A percentile compares a stretch with the other conserved stretches of the same genome.
Conservation (phyloP, 2,329 filamentous ascomycete genomes). For the Aaosphaeria arxii region DNA sequence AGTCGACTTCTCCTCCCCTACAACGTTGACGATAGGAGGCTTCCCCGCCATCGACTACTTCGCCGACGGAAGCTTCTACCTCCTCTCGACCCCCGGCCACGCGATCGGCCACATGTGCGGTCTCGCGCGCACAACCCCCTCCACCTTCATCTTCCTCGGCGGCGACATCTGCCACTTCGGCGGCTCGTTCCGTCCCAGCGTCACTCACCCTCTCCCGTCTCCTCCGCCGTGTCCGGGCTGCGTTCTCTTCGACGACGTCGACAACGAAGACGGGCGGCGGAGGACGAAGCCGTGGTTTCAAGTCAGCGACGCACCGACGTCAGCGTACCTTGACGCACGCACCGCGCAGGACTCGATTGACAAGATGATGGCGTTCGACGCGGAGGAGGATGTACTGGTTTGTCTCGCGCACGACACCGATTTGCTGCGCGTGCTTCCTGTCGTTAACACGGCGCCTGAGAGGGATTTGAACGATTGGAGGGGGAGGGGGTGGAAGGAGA, state of each 20-base stretch:
- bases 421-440: constrained; percentile 5
- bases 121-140: not conserved
- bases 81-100: not conserved
- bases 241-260: constrained; percentile 4
- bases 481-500: constrained; percentile 7
- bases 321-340: constrained; percentile 4
- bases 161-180: not conserved
- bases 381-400: constrained; percentile 7
- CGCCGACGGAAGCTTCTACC: not conserved
- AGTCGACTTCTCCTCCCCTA: constrained; percentile 5
- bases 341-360: constrained; percentile 6
- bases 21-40: constrained; percentile 35
- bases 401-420: constrained; percentile 14
- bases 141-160: not conserved
- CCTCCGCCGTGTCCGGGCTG: constrained; percentile 8
- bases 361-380: constrained; percentile 9
- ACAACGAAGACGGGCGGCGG: not conserved
- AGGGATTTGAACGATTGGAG: constrained; percentile 5
- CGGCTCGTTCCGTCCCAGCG: constrained; percentile 1
- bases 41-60: constrained; percentile 47
- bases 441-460: constrained; percentile 2
- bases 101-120: not conserved
- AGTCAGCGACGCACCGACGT: not conserved
- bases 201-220: constrained; percentile 5
- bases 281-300: constrained; percentile 3